Percentiles rank a stretch among this genome's conserved stretches.
Conservation (phyloP, 352 stramenopile species). For the Phytophthora aleatoria region DNA sequence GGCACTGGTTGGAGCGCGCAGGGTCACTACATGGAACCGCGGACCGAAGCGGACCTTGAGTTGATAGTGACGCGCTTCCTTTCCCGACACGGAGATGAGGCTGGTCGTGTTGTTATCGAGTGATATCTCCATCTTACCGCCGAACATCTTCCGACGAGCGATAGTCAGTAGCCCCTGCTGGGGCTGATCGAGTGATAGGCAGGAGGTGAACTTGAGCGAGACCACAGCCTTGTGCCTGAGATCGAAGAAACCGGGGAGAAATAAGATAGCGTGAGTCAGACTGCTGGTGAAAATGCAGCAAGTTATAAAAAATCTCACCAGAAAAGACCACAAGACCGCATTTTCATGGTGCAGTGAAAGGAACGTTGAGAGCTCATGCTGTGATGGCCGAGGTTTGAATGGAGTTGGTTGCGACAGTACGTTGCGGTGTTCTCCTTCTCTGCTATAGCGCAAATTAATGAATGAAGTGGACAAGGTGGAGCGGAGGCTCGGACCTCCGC, state of each 20-base stretch:
- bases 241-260: slow-evolving; percentile 5
- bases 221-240: slow-evolving; percentile 33
- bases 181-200: not conserved
- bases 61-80: slow-evolving; percentile 23
- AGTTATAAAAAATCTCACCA: slow-evolving; percentile 25
- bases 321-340: slow-evolving; percentile 36
- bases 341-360: slow-evolving; percentile 37
- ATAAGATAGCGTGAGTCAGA: not conserved
- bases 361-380: slow-evolving; percentile 19
- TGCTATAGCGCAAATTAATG: slow-evolving; percentile 21
- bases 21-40: slow-evolving; percentile 14
- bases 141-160: slow-evolving; percentile 26
- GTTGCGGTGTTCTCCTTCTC: slow-evolving; percentile 2
- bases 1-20: slow-evolving; percentile 28
- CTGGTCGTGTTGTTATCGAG: slow-evolving; percentile 11
- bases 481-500: not conserved
- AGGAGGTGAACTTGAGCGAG: slow-evolving; percentile 24
- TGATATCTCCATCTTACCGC: slow-evolving; percentile 30
- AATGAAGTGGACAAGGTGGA: slow-evolving; percentile 12
- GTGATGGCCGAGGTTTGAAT: not conserved
- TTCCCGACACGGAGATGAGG: slow-evolving; percentile 22
- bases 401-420: not conserved
- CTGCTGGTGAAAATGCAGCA: not conserved
- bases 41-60: slow-evolving; percentile 26
- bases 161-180: slow-evolving; percentile 23